phyloP scores from a whole-genome alignment of 2,329 filamentous ascomycete genomes.

The Penicillium sp. region DNA sequence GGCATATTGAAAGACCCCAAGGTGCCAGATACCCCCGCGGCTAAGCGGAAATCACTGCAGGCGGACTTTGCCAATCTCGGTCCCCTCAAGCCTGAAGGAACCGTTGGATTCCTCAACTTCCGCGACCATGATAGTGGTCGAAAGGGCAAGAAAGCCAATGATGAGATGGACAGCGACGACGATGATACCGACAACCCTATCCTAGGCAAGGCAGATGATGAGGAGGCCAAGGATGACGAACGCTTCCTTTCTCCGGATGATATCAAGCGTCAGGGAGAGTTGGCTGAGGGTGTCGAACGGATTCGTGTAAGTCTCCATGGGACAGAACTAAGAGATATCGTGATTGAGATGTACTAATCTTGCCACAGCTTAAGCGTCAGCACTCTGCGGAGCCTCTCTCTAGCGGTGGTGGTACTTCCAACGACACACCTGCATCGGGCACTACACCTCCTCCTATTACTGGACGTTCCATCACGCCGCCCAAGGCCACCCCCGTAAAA shows the following conservation, averaged over 20 bases:
- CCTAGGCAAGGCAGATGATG: conserved; percentile 68
- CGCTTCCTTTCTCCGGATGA: conserved; percentile 65
- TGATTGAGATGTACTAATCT: conserved; percentile 18
- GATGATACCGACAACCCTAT: conserved; percentile 68
- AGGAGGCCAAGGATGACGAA: conserved; percentile 57
- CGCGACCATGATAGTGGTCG: conserved; percentile 67
- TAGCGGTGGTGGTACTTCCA: conserved; percentile 41
- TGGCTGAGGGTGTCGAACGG: conserved; percentile 68
- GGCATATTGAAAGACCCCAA: conserved; percentile 78
- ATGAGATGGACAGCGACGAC: conserved; percentile 76
- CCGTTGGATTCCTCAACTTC: conserved; percentile 88
- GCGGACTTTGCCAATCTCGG: conserved; percentile 85
- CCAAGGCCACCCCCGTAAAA: conserved; percentile 33
- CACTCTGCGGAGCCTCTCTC: conserved; percentile 65
- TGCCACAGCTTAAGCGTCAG: conserved; percentile 66
- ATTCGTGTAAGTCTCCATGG: conserved; percentile 61
- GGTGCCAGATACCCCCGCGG: conserved; percentile 61
- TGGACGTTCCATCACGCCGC: conserved; percentile 46
- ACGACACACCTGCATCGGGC: conserved; percentile 46
- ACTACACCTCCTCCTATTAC: conserved; percentile 44
- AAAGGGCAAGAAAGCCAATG: conserved; percentile 64
- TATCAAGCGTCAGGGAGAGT: conserved; percentile 63
- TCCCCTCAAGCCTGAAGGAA: conserved; percentile 83
- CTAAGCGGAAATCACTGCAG: conserved; percentile 82
- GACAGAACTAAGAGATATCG: neutral